Evolutionary conservation across 208 protist genomes (phyloP).

Genomic region (Crithidia mellificae): DNA sequence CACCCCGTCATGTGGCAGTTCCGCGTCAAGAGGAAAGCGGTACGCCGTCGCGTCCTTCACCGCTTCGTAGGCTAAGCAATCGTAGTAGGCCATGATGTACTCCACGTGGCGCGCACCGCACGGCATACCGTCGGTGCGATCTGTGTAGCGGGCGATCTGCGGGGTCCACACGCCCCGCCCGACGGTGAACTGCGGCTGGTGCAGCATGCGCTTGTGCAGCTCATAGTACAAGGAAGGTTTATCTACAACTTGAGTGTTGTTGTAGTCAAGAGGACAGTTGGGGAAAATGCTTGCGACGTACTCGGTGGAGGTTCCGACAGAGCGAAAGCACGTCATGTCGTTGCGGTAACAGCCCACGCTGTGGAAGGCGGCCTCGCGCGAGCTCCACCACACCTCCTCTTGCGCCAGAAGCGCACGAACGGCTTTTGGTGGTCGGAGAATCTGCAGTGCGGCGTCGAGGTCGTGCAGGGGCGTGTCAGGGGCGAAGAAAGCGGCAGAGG

Average conservation of each 20-base stretch:
- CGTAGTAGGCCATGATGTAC: conserved; percentile 33
- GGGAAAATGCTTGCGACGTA: conserved; percentile 3
- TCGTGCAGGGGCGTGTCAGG: background rate
- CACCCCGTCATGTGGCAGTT: background rate
- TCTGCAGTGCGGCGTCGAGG: background rate
- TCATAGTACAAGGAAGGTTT: background rate
- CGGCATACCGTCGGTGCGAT: background rate
- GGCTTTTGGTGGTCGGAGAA: background rate
- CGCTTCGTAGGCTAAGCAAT: conserved; percentile 11
- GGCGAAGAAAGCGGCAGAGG: background rate
- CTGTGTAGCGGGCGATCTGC: conserved; percentile 7
- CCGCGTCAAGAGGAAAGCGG: background rate
- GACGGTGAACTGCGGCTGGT: background rate
- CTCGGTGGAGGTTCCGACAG: conserved; percentile 4
- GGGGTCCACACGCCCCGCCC: conserved; percentile 5
- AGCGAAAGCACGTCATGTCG: conserved; percentile 6
- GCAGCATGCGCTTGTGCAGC: conserved; percentile 14
- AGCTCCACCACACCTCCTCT: conserved; percentile 32
- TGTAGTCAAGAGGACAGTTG: background rate
- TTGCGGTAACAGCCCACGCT: conserved; percentile 15
- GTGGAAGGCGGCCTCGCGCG: background rate
- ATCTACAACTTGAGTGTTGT: background rate
- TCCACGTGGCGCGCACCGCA: conserved; percentile 1
- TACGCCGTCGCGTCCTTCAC: too few species aligned
- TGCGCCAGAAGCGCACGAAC: background rate